Evolutionary conservation across 345 rosid genomes (phyloP).

Genomic region (Corchorus olitorius): DNA sequence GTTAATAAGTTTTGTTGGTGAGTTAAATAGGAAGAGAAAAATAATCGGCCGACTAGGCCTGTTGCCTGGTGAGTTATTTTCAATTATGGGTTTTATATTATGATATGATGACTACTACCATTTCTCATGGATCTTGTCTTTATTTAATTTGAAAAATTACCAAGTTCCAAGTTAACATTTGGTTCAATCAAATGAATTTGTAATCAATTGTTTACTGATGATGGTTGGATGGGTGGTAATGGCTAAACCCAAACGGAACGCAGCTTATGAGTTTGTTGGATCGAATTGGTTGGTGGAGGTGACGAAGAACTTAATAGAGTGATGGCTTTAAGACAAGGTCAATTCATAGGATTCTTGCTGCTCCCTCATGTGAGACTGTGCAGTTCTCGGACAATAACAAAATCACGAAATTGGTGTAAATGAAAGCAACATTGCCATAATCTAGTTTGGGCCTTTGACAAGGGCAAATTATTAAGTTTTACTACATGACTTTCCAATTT

Average conservation of each 20-base stretch:
- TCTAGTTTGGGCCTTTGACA: not conserved
- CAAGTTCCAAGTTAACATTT: no score
- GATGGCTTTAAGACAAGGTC: not conserved
- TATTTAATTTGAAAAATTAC: no score
- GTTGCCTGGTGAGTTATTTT: not conserved
- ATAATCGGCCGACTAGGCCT: not conserved
- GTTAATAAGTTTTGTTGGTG: not conserved
- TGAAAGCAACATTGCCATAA: not conserved
- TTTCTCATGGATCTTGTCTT: no score
- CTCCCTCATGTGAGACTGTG: not conserved
- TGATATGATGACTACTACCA: not conserved
- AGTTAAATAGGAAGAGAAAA: not conserved
- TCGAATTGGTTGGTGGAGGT: not conserved
- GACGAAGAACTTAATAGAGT: not conserved
- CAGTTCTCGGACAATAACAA: not conserved
- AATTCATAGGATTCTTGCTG: not conserved
- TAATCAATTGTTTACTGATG: not conserved
- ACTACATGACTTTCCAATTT: no score
- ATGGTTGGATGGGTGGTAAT: not conserved
- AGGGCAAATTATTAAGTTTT: not conserved
- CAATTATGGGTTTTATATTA: no score
- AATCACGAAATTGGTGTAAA: not conserved
- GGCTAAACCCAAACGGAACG: not conserved
- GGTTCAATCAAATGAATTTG: not conserved
- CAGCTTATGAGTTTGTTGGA: not conserved